phyloP scores from a whole-genome alignment of 2,329 filamentous ascomycete genomes.

The Gaeumannomyces sp. region DNA sequence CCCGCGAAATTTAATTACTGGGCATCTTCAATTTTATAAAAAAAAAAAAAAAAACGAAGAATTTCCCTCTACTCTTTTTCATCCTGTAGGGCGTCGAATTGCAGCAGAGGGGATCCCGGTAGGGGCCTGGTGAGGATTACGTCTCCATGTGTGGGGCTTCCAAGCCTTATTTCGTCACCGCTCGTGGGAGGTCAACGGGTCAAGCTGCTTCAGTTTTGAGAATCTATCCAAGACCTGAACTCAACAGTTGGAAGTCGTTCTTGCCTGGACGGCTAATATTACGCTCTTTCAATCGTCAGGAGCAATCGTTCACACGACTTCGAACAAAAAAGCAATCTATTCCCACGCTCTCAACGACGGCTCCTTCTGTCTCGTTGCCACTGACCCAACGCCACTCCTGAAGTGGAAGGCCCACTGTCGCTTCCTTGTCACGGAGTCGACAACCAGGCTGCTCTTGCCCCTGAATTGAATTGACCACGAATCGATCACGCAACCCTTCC shows the following conservation, averaged over 20 bases:
- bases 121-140: not conserved
- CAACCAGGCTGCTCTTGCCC: not conserved
- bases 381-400: not conserved
- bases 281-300: not conserved
- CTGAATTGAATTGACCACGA: not conserved
- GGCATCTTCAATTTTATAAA: not conserved
- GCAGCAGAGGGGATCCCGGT: not conserved
- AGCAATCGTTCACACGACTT: not conserved
- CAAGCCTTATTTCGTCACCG: not conserved
- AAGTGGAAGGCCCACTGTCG: not conserved
- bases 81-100: not conserved
- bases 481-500: not conserved
- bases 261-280: not conserved
- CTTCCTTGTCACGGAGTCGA: not conserved
- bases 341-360: not conserved
- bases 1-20: too few relatives aligned
- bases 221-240: not conserved
- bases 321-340: too few relatives aligned
- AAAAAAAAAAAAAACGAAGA: too few relatives aligned
- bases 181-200: not conserved
- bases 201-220: not conserved
- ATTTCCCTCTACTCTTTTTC: not conserved
- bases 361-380: not conserved
- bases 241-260: not conserved
- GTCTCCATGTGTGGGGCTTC: not conserved